phyloP scores from a whole-genome alignment of 2,329 filamentous ascomycete species.

The Hortaea sp. region DNA sequence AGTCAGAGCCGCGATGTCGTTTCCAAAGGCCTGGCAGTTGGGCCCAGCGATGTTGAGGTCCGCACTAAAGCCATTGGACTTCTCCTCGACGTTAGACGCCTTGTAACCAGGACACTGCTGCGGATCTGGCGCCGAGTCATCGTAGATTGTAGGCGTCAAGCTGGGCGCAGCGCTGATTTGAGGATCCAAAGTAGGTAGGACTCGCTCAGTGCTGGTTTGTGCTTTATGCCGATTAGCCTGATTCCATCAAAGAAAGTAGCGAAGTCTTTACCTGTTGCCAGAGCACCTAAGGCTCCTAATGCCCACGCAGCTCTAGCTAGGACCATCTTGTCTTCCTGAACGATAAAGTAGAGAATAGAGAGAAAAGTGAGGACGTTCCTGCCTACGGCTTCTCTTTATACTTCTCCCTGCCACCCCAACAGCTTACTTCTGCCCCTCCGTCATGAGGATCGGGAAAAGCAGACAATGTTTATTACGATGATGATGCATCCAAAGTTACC shows the following conservation, averaged over 20 bases:
- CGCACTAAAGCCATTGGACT: conserved; percentile 15
- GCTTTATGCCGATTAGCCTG: conserved; percentile 1
- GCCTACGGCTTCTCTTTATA: no score
- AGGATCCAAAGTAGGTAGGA: conserved; percentile 12
- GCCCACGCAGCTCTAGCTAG: neutral
- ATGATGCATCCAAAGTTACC: no score
- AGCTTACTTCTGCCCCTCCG: no score
- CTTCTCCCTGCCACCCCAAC: no score
- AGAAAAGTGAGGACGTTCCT: no score
- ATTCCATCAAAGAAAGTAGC: neutral
- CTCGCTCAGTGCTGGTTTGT: conserved; percentile 6
- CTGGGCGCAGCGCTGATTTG: conserved; percentile 18
- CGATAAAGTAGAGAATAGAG: no score
- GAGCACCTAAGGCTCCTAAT: neutral
- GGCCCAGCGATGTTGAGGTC: conserved; percentile 17
- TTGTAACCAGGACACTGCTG: conserved; percentile 21
- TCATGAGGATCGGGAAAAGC: no score
- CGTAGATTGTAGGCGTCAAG: conserved; percentile 17
- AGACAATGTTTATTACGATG: no score
- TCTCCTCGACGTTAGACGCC: conserved; percentile 13
- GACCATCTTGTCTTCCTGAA: neutral
- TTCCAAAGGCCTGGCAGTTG: conserved; percentile 20
- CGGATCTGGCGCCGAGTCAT: conserved; percentile 15
- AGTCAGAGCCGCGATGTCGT: conserved; percentile 16
- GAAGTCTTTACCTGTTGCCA: neutral